Evolutionary conservation across 2,329 filamentous ascomycete species (phyloP), one percentile per base, ranked within the genome.

Genomic region (Cyphellophora europaea): DNA sequence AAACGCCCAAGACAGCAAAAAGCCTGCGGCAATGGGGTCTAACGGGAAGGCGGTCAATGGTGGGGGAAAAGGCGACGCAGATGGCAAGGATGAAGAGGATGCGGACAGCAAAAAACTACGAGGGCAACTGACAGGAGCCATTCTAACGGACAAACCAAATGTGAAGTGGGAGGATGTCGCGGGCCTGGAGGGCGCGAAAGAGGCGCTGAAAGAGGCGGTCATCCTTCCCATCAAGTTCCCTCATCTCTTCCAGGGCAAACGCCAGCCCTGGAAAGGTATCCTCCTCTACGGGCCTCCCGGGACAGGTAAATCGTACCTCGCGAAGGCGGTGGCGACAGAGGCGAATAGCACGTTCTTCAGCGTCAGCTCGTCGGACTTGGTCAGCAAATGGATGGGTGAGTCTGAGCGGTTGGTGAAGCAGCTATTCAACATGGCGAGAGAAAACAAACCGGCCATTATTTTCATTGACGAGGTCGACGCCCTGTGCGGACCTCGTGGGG

Each of bases 381-480:
- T 98, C 42, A 94, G 86, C 59, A 98, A 98, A 58, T 98, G 91
- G 91, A 98, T 98, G 91, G 91, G 91, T 66, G 91, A 98, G 63
- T 93, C 84, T 69, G 91, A 98, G 76, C 77, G 87, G 53, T 73
- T 98, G 49, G 91, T 98, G 38, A 96, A 96, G 56, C 83, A 93
- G 45, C 74, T 98, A 8, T 98, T 98, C 66, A 86, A 82, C 50
- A 95, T 98, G 84, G 91, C 91, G 1, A 80, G 93, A 58, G 91
- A 98, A 58, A 96, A 95, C 62, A 94, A 91, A 52, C 91, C 91
- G 1, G 91, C 88, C 2, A 95, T 98, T 56, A 95, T 96, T 60
- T 96, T 96, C 65, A 95, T 96, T 54, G 89, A 96, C 58, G 89
- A 96, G 62, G 87, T 96, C 44, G 91, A 98, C 58, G 91, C 91